These are phyloP conservation scores for Avena atlantica DNA, from an alignment of 176 grass and related monocot genomes.

Conservation along the genomic window DNA sequence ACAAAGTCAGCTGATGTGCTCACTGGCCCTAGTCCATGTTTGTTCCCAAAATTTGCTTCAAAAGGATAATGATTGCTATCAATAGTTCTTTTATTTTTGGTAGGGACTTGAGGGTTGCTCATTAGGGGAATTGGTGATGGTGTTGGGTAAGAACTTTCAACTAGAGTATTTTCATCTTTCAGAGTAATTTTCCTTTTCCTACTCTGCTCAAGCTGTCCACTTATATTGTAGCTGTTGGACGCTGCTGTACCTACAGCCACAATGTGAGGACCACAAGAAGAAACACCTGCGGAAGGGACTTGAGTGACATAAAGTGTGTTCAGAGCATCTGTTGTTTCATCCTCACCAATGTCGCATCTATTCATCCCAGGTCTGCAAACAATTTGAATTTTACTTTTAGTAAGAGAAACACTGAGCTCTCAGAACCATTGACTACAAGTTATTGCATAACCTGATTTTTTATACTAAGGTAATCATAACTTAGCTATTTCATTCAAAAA, in stretches of 20 bases:
- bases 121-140: slow-evolving; percentile 31
- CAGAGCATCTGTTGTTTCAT: slow-evolving; percentile 79
- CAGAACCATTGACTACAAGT: slow-evolving; percentile 26
- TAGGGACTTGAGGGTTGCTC: slow-evolving; percentile 33
- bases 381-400: slow-evolving; percentile 33
- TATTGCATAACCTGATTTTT: neutral
- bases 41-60: slow-evolving; percentile 48
- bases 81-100: slow-evolving; percentile 36
- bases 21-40: slow-evolving; percentile 33
- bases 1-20: slow-evolving; percentile 54
- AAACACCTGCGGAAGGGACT: slow-evolving; percentile 42
- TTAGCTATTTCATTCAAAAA: slow-evolving; percentile 14
- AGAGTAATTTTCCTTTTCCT: slow-evolving; percentile 52
- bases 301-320: slow-evolving; percentile 63
- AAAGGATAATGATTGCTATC: slow-evolving; percentile 35
- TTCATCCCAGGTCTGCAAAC: slow-evolving; percentile 79
- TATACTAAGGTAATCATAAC: neutral
- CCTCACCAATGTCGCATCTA: slow-evolving; percentile 70
- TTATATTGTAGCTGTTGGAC: slow-evolving; percentile 34
- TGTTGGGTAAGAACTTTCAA: slow-evolving; percentile 34
- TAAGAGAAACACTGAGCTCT: slow-evolving; percentile 2
- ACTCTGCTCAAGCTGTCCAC: slow-evolving; percentile 35
- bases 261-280: slow-evolving; percentile 32
- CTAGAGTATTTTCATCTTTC: slow-evolving; percentile 25
- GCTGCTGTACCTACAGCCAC: slow-evolving; percentile 11